phyloP scores from a whole-genome alignment of 2,329 filamentous ascomycete species.

The Ophiostoma sp. region DNA sequence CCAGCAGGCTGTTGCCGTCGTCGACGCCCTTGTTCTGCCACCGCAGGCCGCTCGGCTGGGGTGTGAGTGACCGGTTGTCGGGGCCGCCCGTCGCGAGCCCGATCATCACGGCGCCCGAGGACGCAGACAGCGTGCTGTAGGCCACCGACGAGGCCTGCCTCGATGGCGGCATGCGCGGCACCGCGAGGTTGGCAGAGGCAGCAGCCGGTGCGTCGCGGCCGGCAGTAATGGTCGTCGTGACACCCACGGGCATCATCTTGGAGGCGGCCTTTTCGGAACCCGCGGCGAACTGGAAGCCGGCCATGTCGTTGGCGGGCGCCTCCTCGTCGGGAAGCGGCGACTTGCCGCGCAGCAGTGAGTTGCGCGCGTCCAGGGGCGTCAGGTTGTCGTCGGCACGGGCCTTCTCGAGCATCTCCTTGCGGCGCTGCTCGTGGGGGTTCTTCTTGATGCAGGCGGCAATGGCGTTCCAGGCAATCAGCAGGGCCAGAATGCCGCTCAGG shows the following conservation, averaged over 20 bases:
- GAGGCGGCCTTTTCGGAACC: background rate
- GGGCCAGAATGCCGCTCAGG: conserved; percentile 74
- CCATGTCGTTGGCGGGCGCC: background rate
- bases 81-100: background rate
- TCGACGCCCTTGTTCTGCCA: background rate
- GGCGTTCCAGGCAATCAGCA: conserved; percentile 84
- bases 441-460: conserved; percentile 75
- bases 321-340: conserved; percentile 1
- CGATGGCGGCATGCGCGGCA: conserved; percentile 3
- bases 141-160: conserved; percentile 4
- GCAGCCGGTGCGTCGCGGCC: background rate
- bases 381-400: conserved; percentile 72
- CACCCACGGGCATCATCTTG: background rate
- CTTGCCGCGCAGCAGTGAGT: conserved; percentile 60
- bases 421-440: conserved; percentile 83
- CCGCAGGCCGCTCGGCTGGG: background rate
- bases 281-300: background rate
- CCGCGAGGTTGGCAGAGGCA: background rate
- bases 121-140: conserved; percentile 1
- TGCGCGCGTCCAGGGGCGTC: conserved; percentile 79
- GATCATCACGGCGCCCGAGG: conserved; percentile 9
- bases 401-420: conserved; percentile 77
- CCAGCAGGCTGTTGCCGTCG: background rate
- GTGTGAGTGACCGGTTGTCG: background rate
- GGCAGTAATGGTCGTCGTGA: background rate